phyloP scores from a whole-genome alignment of 2,329 filamentous ascomycete species.

The Colletotrichum viniferum region DNA sequence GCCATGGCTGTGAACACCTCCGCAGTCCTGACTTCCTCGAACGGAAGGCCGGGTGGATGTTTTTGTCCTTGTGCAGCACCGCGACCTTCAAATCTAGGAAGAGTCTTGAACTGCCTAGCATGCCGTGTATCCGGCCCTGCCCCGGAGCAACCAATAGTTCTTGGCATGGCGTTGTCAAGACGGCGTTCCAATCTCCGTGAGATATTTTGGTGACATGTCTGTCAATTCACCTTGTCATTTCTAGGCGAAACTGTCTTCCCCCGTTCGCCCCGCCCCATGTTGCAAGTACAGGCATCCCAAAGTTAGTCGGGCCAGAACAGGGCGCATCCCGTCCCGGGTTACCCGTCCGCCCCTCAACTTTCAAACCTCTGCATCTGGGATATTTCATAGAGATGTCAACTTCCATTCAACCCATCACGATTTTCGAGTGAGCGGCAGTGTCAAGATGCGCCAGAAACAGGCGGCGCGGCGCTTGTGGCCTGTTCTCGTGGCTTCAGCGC shows the following conservation, averaged over 20 bases:
- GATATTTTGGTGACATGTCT: not conserved
- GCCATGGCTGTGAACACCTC: not conserved
- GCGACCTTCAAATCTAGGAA: not conserved
- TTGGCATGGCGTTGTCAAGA: not conserved
- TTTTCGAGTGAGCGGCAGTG: not conserved
- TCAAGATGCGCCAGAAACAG: slow-evolving; percentile 2
- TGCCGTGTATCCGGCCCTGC: slow-evolving; percentile 5
- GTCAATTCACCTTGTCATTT: not conserved
- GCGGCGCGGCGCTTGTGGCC: not conserved
- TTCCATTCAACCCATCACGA: not conserved
- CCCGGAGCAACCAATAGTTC: not conserved
- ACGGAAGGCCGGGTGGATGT: not conserved
- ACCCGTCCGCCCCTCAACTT: not conserved
- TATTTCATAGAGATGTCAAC: not conserved
- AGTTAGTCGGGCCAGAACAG: not conserved
- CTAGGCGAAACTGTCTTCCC: not conserved
- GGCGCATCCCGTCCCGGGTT: not conserved
- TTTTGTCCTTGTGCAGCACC: not conserved
- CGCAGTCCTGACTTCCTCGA: not conserved
- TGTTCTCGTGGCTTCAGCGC: not conserved
- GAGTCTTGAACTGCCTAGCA: not conserved
- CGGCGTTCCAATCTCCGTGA: not conserved
- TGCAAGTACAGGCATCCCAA: not conserved
- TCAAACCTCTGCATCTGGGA: not conserved
- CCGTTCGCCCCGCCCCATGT: not conserved